phyloP scores from a whole-genome alignment of 208 protist species.

The Leishmania aethiopica region DNA sequence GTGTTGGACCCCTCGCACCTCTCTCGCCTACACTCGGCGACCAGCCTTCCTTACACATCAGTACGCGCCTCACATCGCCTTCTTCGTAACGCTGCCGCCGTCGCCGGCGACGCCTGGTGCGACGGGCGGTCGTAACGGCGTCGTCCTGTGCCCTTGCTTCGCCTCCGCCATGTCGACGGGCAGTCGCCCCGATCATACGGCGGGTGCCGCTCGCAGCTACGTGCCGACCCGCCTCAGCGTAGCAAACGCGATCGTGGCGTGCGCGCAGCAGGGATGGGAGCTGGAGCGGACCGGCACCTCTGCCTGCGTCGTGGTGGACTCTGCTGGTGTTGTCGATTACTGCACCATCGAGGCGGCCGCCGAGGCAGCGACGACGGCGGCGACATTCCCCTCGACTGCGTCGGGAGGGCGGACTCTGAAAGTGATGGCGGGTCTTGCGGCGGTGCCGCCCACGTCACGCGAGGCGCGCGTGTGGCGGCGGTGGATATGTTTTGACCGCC shows the following conservation, averaged over 20 bases:
- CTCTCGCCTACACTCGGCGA: slow-evolving; percentile 44
- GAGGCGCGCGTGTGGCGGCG: slow-evolving; percentile 47
- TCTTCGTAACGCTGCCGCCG: slow-evolving; percentile 46
- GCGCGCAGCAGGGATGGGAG: slow-evolving; percentile 40
- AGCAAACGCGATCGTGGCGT: slow-evolving; percentile 47
- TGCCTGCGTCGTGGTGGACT: slow-evolving; percentile 55
- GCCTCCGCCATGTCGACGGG: not conserved
- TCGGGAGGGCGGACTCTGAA: slow-evolving; percentile 35
- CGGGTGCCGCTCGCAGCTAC: not conserved
- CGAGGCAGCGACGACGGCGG: not conserved
- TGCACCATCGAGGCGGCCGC: slow-evolving; percentile 35
- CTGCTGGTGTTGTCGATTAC: slow-evolving; percentile 67
- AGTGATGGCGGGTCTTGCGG: slow-evolving; percentile 50
- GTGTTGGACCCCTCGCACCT: not conserved
- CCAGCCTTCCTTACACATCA: slow-evolving; percentile 62
- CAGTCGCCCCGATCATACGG: not conserved
- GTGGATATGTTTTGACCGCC: slow-evolving; percentile 64
- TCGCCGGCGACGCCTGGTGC: not conserved
- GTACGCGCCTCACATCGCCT: slow-evolving; percentile 56
- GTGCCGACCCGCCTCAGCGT: slow-evolving; percentile 40
- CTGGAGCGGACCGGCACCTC: slow-evolving; percentile 25
- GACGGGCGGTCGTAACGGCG: slow-evolving; percentile 13
- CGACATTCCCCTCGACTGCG: not conserved
- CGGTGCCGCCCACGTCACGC: slow-evolving; percentile 21
- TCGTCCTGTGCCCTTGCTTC: slow-evolving; percentile 41